Conservation (phyloP, 2,329 filamentous ascomycete genomes). For the Talaromyces piceae region DNA sequence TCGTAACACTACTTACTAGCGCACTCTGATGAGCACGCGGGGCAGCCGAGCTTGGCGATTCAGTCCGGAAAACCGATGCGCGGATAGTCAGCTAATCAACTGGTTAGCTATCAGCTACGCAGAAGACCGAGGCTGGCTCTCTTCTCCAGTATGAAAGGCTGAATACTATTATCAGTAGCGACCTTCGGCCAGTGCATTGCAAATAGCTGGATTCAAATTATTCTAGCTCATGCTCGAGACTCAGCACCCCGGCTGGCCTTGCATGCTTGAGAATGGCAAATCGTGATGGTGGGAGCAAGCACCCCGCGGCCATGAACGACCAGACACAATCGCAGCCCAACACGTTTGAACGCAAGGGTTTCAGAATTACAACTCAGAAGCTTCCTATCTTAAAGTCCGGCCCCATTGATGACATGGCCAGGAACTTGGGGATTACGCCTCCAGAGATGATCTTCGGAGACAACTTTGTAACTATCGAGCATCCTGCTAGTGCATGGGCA, state of each 20-base stretch:
- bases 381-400: constrained; percentile 88
- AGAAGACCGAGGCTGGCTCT: background rate
- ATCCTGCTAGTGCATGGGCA: constrained; percentile 67
- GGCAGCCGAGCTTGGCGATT: constrained; percentile 12
- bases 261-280: constrained; percentile 1
- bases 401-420: constrained; percentile 79
- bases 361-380: constrained; percentile 75
- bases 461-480: constrained; percentile 71
- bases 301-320: background rate
- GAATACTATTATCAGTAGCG: background rate
- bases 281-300: background rate
- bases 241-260: background rate
- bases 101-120: no score
- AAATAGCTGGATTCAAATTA: background rate
- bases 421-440: constrained; percentile 71
- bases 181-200: background rate
- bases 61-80: background rate
- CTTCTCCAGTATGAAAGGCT: background rate
- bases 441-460: constrained; percentile 99
- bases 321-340: constrained; percentile 33
- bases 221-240: background rate
- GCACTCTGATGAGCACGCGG: constrained; percentile 16
- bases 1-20: background rate
- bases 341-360: constrained; percentile 58
- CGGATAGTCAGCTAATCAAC: background rate